Conservation (phyloP, 805 yeast genomes). For the Lachancea kluyveri region DNA sequence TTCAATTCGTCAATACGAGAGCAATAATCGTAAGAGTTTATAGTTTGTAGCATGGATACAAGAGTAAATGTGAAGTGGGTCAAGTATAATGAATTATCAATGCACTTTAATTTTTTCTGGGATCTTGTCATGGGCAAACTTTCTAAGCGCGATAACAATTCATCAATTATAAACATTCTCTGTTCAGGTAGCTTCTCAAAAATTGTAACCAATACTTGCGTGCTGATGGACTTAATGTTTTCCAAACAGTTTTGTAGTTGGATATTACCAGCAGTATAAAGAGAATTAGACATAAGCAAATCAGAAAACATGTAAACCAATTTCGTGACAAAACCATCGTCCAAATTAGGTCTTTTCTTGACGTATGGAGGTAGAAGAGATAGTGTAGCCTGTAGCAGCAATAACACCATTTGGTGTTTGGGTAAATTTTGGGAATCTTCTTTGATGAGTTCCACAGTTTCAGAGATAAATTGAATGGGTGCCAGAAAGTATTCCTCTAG, state of each 20-base stretch:
- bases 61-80: conserved; percentile 28
- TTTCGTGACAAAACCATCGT: conserved; percentile 51
- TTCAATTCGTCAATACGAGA: conserved; percentile 2
- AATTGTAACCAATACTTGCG: conserved; percentile 31
- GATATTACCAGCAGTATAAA: conserved; percentile 6
- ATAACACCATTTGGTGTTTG: conserved; percentile 11
- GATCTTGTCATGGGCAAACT: conserved; percentile 41
- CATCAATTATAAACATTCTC: conserved; percentile 53
- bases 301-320: conserved; percentile 45
- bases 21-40: conserved; percentile 14
- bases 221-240: conserved; percentile 15
- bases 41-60: conserved; percentile 19
- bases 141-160: conserved; percentile 47
- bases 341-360: conserved; percentile 25
- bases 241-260: conserved; percentile 17
- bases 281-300: conserved; percentile 17
- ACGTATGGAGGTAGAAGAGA: conserved; percentile 20
- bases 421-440: conserved; percentile 16
- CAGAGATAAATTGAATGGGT: conserved; percentile 36
- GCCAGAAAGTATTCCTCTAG: conserved; percentile 39
- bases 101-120: conserved; percentile 18
- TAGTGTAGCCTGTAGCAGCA: conserved; percentile 15
- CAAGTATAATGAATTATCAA: conserved; percentile 13
- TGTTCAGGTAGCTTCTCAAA: conserved; percentile 44
- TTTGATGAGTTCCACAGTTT: conserved; percentile 28